phyloP scores from a whole-genome alignment of 2,329 filamentous ascomycete genomes.

The Phialophora macrospora region DNA sequence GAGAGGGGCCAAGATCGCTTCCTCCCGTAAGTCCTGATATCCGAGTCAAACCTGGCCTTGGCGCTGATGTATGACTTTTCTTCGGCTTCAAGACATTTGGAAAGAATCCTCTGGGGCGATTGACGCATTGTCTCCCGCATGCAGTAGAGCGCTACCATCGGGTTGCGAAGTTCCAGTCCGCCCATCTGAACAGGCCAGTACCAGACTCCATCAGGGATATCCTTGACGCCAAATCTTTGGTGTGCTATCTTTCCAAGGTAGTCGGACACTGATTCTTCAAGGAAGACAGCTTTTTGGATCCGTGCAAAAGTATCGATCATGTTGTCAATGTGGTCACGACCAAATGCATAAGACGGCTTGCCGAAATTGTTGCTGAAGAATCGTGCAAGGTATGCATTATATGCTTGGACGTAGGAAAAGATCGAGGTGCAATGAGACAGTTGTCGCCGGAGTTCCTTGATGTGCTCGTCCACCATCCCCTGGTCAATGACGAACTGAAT shows the following conservation, averaged over 20 bases:
- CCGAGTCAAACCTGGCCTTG: constrained; percentile 14
- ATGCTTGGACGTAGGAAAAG: constrained; percentile 64
- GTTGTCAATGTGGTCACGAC: constrained; percentile 60
- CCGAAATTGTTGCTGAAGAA: constrained; percentile 66
- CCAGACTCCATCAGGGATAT: constrained; percentile 58
- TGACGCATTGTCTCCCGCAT: constrained; percentile 52
- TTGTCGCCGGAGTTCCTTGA: constrained; percentile 63
- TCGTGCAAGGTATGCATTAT: constrained; percentile 62
- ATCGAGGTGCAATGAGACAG: constrained; percentile 61
- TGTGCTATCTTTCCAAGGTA: constrained; percentile 60
- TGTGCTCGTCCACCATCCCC: constrained; percentile 62
- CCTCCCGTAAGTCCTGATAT: not conserved
- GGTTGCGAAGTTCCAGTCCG: constrained; percentile 57
- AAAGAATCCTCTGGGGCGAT: constrained; percentile 44
- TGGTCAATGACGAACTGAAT: constrained; percentile 66
- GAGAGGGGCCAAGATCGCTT: not conserved
- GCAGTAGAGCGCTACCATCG: constrained; percentile 55
- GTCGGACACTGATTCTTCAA: constrained; percentile 56
- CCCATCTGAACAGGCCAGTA: constrained; percentile 60
- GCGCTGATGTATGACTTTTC: constrained; percentile 45
- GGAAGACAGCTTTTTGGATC: constrained; percentile 60
- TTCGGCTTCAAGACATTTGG: constrained; percentile 47
- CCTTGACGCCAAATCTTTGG: constrained; percentile 56
- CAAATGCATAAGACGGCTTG: constrained; percentile 60
- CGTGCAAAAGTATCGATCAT: constrained; percentile 58